These are phyloP conservation scores for Coemansia sp. DNA, from an alignment of 192 early-diverging fungal genomes.

Conservation along the genomic window DNA sequence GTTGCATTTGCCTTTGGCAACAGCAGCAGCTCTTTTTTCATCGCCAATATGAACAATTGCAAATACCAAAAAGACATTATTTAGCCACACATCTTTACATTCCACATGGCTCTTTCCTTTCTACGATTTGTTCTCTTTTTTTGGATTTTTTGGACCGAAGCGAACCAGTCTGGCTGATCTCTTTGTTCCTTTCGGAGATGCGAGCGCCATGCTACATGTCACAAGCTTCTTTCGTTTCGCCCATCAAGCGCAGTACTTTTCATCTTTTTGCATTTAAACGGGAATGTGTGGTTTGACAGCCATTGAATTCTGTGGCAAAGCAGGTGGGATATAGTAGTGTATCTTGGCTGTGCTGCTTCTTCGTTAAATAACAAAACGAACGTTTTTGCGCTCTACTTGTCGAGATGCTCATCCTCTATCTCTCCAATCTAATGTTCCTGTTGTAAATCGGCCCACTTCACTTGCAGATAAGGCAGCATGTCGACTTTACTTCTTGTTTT, in stretches of 20 bases:
- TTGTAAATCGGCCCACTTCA: neutral
- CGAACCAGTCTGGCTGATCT: neutral
- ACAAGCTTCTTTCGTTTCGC: conserved; percentile 1
- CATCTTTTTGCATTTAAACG: neutral
- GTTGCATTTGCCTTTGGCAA: neutral
- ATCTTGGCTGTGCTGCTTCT: neutral
- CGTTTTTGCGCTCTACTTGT: neutral
- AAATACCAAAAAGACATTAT: neutral
- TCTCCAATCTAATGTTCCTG: neutral
- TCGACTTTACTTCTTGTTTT: too few species aligned
- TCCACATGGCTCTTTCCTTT: neutral
- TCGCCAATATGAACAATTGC: too few species aligned
- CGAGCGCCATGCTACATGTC: neutral
- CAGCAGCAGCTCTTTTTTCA: too few species aligned
- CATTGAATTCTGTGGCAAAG: neutral
- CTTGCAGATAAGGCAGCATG: too few species aligned
- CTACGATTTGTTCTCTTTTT: neutral
- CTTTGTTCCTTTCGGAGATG: neutral
- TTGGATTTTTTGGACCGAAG: neutral
- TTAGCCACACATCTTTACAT: neutral
- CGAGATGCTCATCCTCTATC: neutral
- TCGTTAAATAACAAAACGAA: neutral
- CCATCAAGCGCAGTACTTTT: neutral
- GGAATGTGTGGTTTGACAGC: neutral
- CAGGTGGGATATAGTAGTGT: too few species aligned